A percentile compares a stretch with the other conserved stretches of the same genome.
Evolutionary conservation across 2,329 filamentous ascomycete species (phyloP).

Genomic region (Ceratocystiopsis sp.): DNA sequence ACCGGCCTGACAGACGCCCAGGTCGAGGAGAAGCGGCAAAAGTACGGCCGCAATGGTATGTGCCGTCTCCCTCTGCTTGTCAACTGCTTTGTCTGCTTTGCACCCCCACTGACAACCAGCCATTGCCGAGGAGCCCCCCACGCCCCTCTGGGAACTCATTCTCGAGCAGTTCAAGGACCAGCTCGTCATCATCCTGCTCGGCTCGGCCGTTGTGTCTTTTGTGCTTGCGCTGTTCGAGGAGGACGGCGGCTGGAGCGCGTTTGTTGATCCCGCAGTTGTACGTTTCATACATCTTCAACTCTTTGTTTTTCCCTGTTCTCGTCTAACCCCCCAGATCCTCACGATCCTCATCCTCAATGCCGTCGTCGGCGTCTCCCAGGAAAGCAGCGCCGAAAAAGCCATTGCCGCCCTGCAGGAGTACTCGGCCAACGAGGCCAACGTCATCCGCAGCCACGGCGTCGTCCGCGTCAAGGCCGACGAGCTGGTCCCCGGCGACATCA

Average conservation of each 20-base stretch:
- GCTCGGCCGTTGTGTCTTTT: slow-evolving; percentile 85
- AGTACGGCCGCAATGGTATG: slow-evolving; percentile 51
- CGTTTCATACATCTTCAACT: slow-evolving; percentile 20
- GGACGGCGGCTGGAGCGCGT: slow-evolving; percentile 86
- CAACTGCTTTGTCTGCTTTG: background rate
- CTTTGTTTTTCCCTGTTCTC: no score
- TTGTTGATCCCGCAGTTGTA: slow-evolving; percentile 91
- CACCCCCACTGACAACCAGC: slow-evolving; percentile 18
- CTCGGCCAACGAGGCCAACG: slow-evolving; percentile 94
- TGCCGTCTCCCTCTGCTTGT: background rate
- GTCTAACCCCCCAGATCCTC: slow-evolving; percentile 47
- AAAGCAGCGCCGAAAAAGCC: slow-evolving; percentile 95
- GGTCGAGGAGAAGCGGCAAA: slow-evolving; percentile 34
- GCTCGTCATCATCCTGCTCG: slow-evolving; percentile 85
- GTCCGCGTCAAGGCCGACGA: slow-evolving; percentile 89
- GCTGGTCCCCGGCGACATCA: slow-evolving; percentile 82
- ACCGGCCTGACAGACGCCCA: slow-evolving; percentile 43
- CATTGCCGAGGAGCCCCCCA: slow-evolving; percentile 76
- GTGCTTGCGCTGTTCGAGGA: slow-evolving; percentile 85
- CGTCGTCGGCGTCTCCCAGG: slow-evolving; percentile 93
- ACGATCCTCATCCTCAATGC: slow-evolving; percentile 95
- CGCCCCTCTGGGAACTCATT: slow-evolving; percentile 88
- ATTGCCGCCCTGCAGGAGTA: slow-evolving; percentile 98
- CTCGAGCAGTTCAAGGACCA: slow-evolving; percentile 99
- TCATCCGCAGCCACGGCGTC: slow-evolving; percentile 62